Evolutionary conservation across 495 filamentous ascomycete species (phyloP), one percentile per base, ranked within the genome.

Genomic region (Lasiosphaeria ovina): DNA sequence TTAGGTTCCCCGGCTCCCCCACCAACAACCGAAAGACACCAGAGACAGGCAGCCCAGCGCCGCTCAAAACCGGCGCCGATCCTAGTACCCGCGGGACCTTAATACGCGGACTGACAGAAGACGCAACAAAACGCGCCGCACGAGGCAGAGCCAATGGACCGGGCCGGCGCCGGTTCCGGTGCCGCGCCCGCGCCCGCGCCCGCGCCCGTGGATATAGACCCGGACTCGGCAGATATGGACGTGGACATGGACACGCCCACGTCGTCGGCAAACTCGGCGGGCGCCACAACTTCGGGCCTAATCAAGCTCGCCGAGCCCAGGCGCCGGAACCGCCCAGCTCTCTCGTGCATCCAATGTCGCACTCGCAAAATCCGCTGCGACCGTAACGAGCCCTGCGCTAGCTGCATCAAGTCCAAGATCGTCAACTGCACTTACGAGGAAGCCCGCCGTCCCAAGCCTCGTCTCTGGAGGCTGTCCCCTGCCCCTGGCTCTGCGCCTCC

Each of bases 321-420:
- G 55, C 69, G 75, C 11, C 76, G 77, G 36, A 74, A 77, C 47
- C 69, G 77, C 6, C 77, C 77, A 4, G 76, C 79, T 31, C 69
- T 77, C 33, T 80, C 81, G 3, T 84, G 80, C 63, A 69, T 81
- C 38, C 80, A 79, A 54, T 84, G 82, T 65, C 68, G 78, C 11
- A 81, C 73, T 10, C 79, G 80, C 52, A 85, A 84, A 68, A 80
- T 85, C 58, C 81, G 78, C 44, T 85, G 81, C 69, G 80, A 84
- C 58, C 77, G 77, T 57, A 76, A 74, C 48, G 64, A 76, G 40
- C 82, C 81, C 7, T 85, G 81, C 62, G 67, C 71, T 16, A 79
- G 78, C 57, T 84, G 82, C 62, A 69, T 81, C 52, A 72, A 72
- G 62, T 77, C 74, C 50, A 73, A 72, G 66, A 76, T 69, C 33